phyloP scores from a whole-genome alignment of 768 basidiomycete genomes.

The Rossbeevera mucosa region DNA sequence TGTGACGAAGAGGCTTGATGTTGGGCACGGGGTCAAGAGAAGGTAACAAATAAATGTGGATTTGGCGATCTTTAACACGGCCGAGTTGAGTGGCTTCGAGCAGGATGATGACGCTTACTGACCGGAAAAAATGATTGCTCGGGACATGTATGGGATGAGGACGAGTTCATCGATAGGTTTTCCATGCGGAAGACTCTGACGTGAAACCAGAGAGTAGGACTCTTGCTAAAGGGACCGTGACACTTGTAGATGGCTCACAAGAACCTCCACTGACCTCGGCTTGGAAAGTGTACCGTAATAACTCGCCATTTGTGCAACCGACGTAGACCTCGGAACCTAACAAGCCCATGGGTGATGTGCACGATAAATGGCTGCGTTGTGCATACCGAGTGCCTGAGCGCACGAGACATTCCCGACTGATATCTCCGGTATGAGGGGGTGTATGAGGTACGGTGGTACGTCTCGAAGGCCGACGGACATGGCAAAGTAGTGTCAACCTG shows the following conservation, averaged over 20 bases:
- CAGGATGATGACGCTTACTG: slow-evolving; percentile 27
- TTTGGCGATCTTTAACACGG: slow-evolving; percentile 43
- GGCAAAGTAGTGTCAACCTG: no score
- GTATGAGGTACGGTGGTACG: slow-evolving; percentile 60
- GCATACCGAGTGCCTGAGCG: slow-evolving; percentile 55
- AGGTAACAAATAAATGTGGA: slow-evolving; percentile 80
- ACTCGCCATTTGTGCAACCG: slow-evolving; percentile 79
- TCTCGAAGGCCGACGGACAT: slow-evolving; percentile 34
- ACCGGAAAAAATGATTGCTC: slow-evolving; percentile 73
- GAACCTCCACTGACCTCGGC: slow-evolving; percentile 41
- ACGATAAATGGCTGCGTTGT: not conserved
- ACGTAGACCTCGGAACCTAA: slow-evolving; percentile 82
- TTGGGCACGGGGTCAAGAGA: slow-evolving; percentile 64
- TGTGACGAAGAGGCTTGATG: slow-evolving; percentile 78
- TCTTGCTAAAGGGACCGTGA: slow-evolving; percentile 37
- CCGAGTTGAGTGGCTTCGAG: slow-evolving; percentile 1
- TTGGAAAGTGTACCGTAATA: slow-evolving; percentile 74
- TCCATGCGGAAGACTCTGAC: slow-evolving; percentile 61
- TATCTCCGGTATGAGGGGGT: slow-evolving; percentile 41
- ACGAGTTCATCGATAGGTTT: slow-evolving; percentile 79
- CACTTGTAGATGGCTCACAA: not conserved
- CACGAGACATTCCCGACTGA: slow-evolving; percentile 31
- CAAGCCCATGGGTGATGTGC: slow-evolving; percentile 1
- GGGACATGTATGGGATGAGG: slow-evolving; percentile 69
- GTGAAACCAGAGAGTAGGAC: slow-evolving; percentile 62